Evolutionary conservation across 768 basidiomycete species (phyloP).

Genomic region (Candolleomyces aberdarensis): DNA sequence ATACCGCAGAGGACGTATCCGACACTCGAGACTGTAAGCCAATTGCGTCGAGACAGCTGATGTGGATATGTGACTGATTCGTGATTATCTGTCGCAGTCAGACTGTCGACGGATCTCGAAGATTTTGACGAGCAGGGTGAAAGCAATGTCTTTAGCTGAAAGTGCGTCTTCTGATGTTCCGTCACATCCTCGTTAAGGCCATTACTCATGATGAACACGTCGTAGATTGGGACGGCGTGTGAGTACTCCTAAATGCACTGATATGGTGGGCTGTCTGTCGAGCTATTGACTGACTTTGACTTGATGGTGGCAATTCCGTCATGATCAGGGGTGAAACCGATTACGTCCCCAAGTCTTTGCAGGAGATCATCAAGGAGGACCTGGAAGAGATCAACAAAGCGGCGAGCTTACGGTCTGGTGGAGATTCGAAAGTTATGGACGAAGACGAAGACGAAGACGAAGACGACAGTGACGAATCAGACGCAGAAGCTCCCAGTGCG

Average conservation of each 20-base stretch:
- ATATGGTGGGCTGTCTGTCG: too few relatives aligned
- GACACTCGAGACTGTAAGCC: neutral
- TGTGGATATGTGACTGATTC: neutral
- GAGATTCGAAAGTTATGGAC: neutral
- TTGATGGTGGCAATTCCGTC: too few relatives aligned
- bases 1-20: neutral
- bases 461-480: neutral
- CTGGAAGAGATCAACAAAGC: neutral
- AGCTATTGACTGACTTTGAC: too few relatives aligned
- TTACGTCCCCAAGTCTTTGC: neutral
- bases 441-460: neutral
- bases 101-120: neutral
- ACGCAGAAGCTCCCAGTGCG: neutral
- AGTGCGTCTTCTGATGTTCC: conserved; percentile 11
- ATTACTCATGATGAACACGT: neutral
- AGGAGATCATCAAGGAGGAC: neutral
- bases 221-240: neutral
- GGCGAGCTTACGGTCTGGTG: neutral
- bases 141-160: neutral
- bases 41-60: neutral
- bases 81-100: neutral
- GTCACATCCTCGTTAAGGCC: neutral
- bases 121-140: neutral
- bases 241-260: too few relatives aligned
- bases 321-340: neutral